Conservation (phyloP, 2,329 filamentous ascomycete species). For the Fusarium equiseti region DNA sequence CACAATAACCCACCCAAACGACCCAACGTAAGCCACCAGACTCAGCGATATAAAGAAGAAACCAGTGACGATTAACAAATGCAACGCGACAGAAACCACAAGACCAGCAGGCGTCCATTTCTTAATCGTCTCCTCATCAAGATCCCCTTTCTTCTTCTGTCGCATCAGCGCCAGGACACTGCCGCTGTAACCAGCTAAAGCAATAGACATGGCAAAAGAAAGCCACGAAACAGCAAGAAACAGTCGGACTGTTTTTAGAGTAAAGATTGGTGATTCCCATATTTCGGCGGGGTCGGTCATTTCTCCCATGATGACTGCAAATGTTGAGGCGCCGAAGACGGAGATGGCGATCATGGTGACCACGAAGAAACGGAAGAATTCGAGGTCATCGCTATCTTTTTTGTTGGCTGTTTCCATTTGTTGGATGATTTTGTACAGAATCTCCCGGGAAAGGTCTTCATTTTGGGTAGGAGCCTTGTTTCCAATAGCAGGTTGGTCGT, state of each 20-base stretch:
- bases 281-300: conserved; percentile 7
- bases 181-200: background rate
- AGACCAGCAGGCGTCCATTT: conserved; percentile 7
- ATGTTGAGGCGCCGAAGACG: background rate
- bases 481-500: background rate
- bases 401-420: background rate
- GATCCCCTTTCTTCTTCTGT: background rate
- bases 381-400: background rate
- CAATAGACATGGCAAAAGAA: background rate
- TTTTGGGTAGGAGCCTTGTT: accelerated
- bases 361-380: conserved; percentile 1
- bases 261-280: background rate
- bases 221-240: conserved; percentile 2
- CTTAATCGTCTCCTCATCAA: background rate
- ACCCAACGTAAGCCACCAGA: background rate
- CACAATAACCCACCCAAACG: conserved; percentile 4
- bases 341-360: conserved; percentile 11
- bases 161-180: background rate
- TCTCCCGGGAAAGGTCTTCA: background rate
- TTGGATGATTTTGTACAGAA: background rate
- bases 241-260: background rate
- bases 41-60: background rate
- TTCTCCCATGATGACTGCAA: conserved; percentile 2
- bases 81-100: background rate
- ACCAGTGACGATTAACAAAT: background rate